Base-by-base conservation (phyloP, 192 early-diverging fungal species). In the Allomyces arbusculus region DNA sequence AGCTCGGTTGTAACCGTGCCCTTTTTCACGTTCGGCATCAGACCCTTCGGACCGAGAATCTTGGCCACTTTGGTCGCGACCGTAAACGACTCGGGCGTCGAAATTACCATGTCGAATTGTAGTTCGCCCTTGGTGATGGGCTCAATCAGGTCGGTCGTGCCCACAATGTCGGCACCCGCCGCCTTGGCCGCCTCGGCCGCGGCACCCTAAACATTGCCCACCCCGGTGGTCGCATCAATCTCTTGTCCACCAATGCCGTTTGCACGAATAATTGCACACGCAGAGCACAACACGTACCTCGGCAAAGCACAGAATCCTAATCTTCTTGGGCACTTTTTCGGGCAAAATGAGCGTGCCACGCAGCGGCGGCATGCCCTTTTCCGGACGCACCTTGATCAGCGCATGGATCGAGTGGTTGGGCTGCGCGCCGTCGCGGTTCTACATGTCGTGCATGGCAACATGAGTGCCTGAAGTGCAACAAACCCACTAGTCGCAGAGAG, bases 11-110 rank as follows among this genome's bases (percentile, higher is more conserved):
- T 28, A 1, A 43, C 28, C 63, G 12, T 63, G 62, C 87, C 87
- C 70, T 86, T 88, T 62, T 88, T 88, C 24, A 82, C 76, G 4
- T 86, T 93, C 24, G 94, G 94, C 94, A 97, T 95, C 66, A 97
- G 77, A n/a, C 91, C 91, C 72, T 90, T 91, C 25, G 94, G 94
- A 67, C 94, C 94, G 69, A 97, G 73, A 25, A 92, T 72, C 62
- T 86, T 82, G 8, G 91, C 94, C 72, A 97, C 86, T 71, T 86
- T 88, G 44, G 91, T 80, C 43, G 95, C 90, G 45, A 82, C 75
- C 24, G 91, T 91, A 74, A 91, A 85, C 87, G 95, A 91, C 20
- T 79, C 87, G 28, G 88, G 89, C 43, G 91, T 97, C 9, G 91
- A 80, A 63, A 97, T 75, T 65, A 86, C 88, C 69, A 87, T 89